These are phyloP conservation scores for Ophiostoma populinum DNA, from an alignment of 2,329 filamentous ascomycete species.

Conservation along the genomic window DNA sequence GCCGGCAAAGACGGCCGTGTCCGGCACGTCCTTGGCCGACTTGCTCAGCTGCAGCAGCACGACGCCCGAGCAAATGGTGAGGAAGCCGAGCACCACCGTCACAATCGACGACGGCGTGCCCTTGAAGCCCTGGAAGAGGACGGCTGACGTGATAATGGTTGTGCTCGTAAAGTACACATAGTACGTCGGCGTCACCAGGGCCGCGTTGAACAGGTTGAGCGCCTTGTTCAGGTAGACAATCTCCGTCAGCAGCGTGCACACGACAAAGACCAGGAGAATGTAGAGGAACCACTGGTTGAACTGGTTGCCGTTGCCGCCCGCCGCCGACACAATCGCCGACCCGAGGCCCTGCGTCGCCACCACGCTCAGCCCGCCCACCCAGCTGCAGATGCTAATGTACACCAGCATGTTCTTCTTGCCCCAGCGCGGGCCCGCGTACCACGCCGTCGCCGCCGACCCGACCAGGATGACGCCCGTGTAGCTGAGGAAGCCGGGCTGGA, in stretches of 20 bases:
- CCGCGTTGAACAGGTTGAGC: conserved; percentile 89
- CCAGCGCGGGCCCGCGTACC: conserved; percentile 73
- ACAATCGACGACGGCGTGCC: conserved; percentile 65
- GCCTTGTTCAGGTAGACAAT: conserved; percentile 99
- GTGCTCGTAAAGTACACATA: conserved; percentile 97
- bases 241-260: conserved; percentile 76
- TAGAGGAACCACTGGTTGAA: conserved; percentile 98
- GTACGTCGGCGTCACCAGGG: conserved; percentile 92
- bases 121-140: conserved; percentile 88
- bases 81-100: conserved; percentile 82
- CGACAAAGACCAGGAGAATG: conserved; percentile 76
- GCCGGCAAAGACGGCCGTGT: conserved; percentile 78
- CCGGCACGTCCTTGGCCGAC: conserved; percentile 91
- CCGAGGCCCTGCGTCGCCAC: conserved; percentile 89
- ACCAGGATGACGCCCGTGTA: conserved; percentile 74
- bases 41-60: conserved; percentile 92
- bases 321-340: conserved; percentile 77
- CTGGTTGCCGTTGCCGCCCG: conserved; percentile 59
- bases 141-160: conserved; percentile 83
- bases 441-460: conserved; percentile 51
- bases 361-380: conserved; percentile 85
- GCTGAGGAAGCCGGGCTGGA: conserved; percentile 68
- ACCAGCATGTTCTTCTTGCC: conserved; percentile 97
- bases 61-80: conserved; percentile 85
- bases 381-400: conserved; percentile 89